phyloP scores from a whole-genome alignment of 768 basidiomycete genomes.

The Baorangia bicolor region DNA sequence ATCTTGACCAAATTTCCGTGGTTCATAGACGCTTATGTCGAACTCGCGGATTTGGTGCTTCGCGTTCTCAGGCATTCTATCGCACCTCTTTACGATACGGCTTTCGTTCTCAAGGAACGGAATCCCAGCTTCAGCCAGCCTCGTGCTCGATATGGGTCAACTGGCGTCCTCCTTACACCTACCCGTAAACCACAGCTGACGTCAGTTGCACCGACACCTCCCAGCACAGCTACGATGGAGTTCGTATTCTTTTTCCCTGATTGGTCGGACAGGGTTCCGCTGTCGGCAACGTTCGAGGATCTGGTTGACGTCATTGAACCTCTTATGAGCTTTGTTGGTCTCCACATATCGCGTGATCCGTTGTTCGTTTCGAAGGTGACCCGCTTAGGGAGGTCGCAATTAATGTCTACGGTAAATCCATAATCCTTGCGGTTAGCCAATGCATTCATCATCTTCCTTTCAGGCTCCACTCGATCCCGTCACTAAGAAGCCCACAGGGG shows the following conservation, averaged over 20 bases:
- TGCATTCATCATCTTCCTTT: slow-evolving; percentile 10
- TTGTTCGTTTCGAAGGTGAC: slow-evolving; percentile 77
- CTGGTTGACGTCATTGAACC: slow-evolving; percentile 75
- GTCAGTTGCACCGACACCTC: slow-evolving; percentile 76
- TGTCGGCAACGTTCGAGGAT: slow-evolving; percentile 64
- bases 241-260: slow-evolving; percentile 91
- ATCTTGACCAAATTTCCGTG: slow-evolving; percentile 84
- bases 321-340: slow-evolving; percentile 73
- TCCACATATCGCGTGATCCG: slow-evolving; percentile 78
- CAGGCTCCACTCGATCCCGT: slow-evolving; percentile 54
- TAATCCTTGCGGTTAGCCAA: neutral
- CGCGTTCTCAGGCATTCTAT: slow-evolving; percentile 72
- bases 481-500: slow-evolving; percentile 57
- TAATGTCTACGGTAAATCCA: slow-evolving; percentile 50
- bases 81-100: slow-evolving; percentile 57
- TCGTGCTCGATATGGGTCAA: slow-evolving; percentile 60
- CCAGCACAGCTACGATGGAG: slow-evolving; percentile 67
- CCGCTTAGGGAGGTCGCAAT: slow-evolving; percentile 68
- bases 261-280: slow-evolving; percentile 72
- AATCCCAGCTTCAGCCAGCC: slow-evolving; percentile 62
- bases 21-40: slow-evolving; percentile 76
- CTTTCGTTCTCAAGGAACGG: slow-evolving; percentile 54
- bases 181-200: slow-evolving; percentile 69
- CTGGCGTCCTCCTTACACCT: slow-evolving; percentile 51
- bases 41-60: slow-evolving; percentile 84